Conservation (phyloP, 169 alveolate species). For the Ichthyophthirius multifiliis region DNA sequence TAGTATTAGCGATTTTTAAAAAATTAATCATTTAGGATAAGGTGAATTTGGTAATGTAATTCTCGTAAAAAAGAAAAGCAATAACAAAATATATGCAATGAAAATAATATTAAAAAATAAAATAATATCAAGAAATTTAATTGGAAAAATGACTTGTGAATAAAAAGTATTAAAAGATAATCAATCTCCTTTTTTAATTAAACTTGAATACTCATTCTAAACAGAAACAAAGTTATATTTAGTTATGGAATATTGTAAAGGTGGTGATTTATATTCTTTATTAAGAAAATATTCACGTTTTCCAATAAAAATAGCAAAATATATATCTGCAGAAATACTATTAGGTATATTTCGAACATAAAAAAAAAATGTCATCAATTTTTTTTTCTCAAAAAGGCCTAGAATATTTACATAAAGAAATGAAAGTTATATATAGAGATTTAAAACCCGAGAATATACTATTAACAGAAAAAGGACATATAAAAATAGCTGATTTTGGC, state of each 20-base stretch:
- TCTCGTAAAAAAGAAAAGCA: constrained; percentile 40
- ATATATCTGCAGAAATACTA: not conserved
- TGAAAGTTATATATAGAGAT: constrained; percentile 65
- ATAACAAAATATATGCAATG: constrained; percentile 47
- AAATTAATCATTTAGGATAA: constrained; percentile 6
- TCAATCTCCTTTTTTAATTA: constrained; percentile 43
- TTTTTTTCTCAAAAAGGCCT: not conserved
- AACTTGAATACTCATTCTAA: constrained; percentile 47
- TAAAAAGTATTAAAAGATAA: constrained; percentile 22
- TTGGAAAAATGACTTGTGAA: constrained; percentile 30
- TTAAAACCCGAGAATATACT: constrained; percentile 74
- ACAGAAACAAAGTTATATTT: constrained; percentile 40
- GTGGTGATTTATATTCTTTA: constrained; percentile 39
- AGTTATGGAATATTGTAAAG: constrained; percentile 46
- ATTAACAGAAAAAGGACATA: constrained; percentile 69
- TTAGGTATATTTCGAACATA: not conserved
- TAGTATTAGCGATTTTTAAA: not conserved
- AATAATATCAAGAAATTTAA: constrained; percentile 24
- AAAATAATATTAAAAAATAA: constrained; percentile 45
- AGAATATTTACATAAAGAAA: not conserved
- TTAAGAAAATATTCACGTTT: not conserved
- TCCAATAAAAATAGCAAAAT: not conserved
- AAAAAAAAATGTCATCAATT: no score
- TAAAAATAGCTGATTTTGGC: constrained; percentile 83
- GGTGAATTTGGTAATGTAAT: constrained; percentile 47